A percentile compares a stretch with the other conserved stretches of the same genome.
Evolutionary conservation across 78 protist genomes (phyloP).

Genomic region (Dictyostelium citrinum): DNA sequence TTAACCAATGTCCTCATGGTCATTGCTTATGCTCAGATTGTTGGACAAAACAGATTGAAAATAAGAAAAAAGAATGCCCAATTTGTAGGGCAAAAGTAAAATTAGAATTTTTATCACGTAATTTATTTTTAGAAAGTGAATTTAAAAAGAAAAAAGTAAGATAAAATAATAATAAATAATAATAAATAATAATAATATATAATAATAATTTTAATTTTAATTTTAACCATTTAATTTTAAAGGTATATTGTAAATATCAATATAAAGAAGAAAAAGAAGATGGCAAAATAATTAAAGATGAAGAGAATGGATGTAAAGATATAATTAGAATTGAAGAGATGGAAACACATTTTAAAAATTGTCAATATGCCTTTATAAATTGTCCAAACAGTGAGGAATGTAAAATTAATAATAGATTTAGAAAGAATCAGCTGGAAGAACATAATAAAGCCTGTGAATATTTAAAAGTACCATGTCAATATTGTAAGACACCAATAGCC

Average conservation of each 20-base stretch:
- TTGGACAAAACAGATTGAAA: not conserved
- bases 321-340: not conserved
- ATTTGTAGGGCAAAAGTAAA: not conserved
- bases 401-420: not conserved
- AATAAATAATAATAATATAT: not conserved
- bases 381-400: not conserved
- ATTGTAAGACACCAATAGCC: not conserved
- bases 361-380: not conserved
- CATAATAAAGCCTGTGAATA: not conserved
- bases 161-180: not conserved
- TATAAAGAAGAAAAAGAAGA: conserved; percentile 8
- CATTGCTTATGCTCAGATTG: not conserved
- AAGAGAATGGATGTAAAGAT: not conserved
- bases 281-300: not conserved
- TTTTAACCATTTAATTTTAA: not conserved
- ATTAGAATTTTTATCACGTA: not conserved
- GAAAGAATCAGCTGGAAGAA: not conserved
- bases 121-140: conserved; percentile 6
- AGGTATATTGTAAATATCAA: not conserved
- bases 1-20: not conserved
- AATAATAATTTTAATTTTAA: too few relatives aligned
- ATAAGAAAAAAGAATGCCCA: not conserved
- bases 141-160: conserved; percentile 16
- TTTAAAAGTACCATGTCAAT: not conserved
- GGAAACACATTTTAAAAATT: not conserved